Base-by-base conservation (phyloP, 192 early-diverging fungal species). In the Mortierella alpina region DNA sequence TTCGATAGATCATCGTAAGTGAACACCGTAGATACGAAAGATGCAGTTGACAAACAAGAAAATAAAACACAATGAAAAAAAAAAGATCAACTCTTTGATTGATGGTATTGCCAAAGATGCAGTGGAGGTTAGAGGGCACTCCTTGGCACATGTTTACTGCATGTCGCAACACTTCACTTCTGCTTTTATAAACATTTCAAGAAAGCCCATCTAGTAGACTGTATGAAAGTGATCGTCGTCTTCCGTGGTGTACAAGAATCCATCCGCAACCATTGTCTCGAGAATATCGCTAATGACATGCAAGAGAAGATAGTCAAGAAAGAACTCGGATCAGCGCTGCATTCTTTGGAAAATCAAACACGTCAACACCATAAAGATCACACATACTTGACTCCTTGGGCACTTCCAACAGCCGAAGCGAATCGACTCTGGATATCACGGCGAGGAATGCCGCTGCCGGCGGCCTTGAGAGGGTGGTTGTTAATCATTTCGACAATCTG, bases 181-280 rank as follows among this genome's bases (percentile, higher is more conserved):
- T 31, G 1, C 31, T 31, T 31, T 31, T 31, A 31, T 31, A 31
- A 50, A 14, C 48, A 49, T 49, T 14, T 50, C 17, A 40, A 59
- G 31, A 58, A 39, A 6, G 9, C 59, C 22, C 9, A 17, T 14
- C 41, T 62, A 65, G 17, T 67, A 59, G 18, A 86, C 84, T 20
- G 82, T 72, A 76, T 87, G 88, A 56, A 90, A 66, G 62, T 94
- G 92, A 42, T 86, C 76, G 0, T 93, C 91, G 70, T 93, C 93
- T 50, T 90, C 82, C 18, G 89, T 93, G 66, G 68, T 84, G 82
- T 93, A 95, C 56, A 92, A 58, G 53, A 84, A 84, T 14, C 95
- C 95, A 58, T 96, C 91, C 18, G 63, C 61, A 31, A 82, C 75
- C 55, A 96, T 85, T 70, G 64, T 82, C 0, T 90, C 85, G 18